Conservation (phyloP, 2,329 filamentous ascomycete species). For the Cladophialophora carrionii region DNA sequence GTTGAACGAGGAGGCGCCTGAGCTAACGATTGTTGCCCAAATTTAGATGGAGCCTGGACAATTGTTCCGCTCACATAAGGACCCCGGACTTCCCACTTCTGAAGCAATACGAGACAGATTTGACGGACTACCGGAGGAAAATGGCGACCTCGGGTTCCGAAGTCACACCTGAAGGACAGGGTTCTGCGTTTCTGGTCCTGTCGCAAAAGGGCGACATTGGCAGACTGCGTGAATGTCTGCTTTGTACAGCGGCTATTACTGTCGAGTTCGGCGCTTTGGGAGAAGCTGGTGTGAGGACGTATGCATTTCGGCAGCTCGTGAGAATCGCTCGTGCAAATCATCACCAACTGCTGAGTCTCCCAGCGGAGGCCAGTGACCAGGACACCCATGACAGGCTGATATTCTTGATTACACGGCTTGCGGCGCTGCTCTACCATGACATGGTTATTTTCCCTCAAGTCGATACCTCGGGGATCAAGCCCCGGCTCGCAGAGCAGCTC, state of each 20-base stretch:
- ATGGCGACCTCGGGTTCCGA: neutral
- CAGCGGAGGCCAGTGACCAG: neutral
- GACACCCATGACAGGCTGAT: conserved; percentile 6
- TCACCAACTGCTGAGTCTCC: conserved; percentile 9
- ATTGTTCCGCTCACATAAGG: conserved; percentile 5
- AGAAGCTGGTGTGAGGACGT: neutral
- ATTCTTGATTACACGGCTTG: conserved; percentile 1
- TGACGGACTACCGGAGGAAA: neutral
- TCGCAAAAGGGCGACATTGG: neutral
- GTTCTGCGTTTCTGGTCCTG: conserved; percentile 2
- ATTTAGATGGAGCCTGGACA: conserved; percentile 17
- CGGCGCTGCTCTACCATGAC: conserved; percentile 11
- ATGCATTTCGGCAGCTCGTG: conserved; percentile 5
- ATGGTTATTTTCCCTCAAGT: conserved; percentile 10
- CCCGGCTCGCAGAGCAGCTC: neutral
- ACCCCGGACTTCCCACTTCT: conserved; percentile 8
- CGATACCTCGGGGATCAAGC: conserved; percentile 14
- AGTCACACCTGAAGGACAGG: neutral
- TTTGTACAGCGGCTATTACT: conserved; percentile 10
- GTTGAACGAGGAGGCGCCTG: neutral
- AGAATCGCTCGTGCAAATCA: conserved; percentile 4
- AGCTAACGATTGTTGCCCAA: neutral
- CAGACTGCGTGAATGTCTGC: conserved; percentile 3
- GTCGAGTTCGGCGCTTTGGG: neutral
- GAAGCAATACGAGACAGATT: neutral